Evolutionary conservation across 371 early-diverging fungal genomes (phyloP), one percentile per base, ranked within the genome.

Genomic region (Rhizopus microsporus): DNA sequence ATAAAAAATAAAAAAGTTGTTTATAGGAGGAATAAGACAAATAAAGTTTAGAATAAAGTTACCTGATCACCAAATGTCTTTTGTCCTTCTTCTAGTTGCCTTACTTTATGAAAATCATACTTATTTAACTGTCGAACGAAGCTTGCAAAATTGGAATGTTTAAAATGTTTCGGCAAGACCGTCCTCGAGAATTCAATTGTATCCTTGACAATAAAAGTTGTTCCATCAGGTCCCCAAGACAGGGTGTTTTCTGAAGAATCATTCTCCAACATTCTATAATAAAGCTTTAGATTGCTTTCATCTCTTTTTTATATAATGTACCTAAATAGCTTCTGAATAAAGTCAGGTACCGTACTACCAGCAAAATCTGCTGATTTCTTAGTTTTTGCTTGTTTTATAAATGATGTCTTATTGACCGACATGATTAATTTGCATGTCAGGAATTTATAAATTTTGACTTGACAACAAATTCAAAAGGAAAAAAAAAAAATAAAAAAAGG

Each of bases 51-150:
- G 6, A 42, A 42, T n/a, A 42, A 10, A 42, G 15, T 50, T 68
- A 84, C 87, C 71, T 84, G 84, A 40, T 88, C 88, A 4, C 88
- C 88, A 59, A 88, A 83, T 3, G 75, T 66, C 56, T 71, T 72
- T 5, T 65, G 76, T 7, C 72, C 69, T 42, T 87, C 86, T 15
- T 87, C 87, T 2, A 73, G 71, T 37, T 73, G 78, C 38, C 84
- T 62, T 33, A 93, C 82, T 77, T 94, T 95, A 77, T 94, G 93
- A 70, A 98, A 96, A 59, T 91, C 98, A 61, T 98, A 98, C 75
- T 93, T 98, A 78, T 98, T 98, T 4, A 98, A 82, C 65, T 98
- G 98, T 33, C 98, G 86, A 15, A 96, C 93, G 81, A 98, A 96
- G 52, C 90, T 90, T 12, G 93, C 88, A 72, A 95, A 90, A 66